phyloP scores from a whole-genome alignment of 1,139 yeast genomes.

The Diutina neorugosa region DNA sequence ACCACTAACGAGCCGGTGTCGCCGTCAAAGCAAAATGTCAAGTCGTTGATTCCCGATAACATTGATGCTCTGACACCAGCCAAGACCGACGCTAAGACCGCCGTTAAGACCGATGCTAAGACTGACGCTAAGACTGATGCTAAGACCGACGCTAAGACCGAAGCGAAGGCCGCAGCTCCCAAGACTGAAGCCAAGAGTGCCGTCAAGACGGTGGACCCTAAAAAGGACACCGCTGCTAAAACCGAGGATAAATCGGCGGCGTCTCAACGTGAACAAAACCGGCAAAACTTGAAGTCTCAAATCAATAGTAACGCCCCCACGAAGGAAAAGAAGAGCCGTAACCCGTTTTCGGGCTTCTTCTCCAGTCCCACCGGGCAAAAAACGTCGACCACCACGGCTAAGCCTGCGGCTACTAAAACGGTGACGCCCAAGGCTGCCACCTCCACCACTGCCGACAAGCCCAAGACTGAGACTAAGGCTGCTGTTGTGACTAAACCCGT shows the following conservation, averaged over 20 bases:
- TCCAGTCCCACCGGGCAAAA: background rate
- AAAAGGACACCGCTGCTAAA: conserved; percentile 2
- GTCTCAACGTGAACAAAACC: conserved; percentile 8
- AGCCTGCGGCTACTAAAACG: conserved; percentile 9
- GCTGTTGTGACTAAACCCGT: background rate
- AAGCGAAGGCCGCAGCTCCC: conserved; percentile 6
- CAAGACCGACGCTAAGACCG: background rate
- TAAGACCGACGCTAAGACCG: conserved; percentile 8
- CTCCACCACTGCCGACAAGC: background rate
- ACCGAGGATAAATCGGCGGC: conserved; percentile 9
- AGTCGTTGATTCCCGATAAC: conserved; percentile 4
- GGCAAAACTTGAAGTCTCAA: conserved; percentile 11
- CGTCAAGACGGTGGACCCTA: conserved; percentile 7
- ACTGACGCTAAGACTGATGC: background rate
- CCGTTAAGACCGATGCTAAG: background rate
- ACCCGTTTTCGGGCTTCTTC: background rate
- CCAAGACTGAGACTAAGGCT: background rate
- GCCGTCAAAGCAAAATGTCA: conserved; percentile 1
- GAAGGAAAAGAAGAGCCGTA: background rate
- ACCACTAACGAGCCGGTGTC: background rate
- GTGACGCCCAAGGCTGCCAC: background rate
- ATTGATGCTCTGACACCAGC: conserved; percentile 5
- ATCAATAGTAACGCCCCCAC: background rate
- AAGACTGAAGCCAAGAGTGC: conserved; percentile 4
- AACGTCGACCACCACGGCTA: conserved; percentile 5